Conservation (phyloP, 176 grass and related monocot species). For the Puccinellia tenuiflora region DNA sequence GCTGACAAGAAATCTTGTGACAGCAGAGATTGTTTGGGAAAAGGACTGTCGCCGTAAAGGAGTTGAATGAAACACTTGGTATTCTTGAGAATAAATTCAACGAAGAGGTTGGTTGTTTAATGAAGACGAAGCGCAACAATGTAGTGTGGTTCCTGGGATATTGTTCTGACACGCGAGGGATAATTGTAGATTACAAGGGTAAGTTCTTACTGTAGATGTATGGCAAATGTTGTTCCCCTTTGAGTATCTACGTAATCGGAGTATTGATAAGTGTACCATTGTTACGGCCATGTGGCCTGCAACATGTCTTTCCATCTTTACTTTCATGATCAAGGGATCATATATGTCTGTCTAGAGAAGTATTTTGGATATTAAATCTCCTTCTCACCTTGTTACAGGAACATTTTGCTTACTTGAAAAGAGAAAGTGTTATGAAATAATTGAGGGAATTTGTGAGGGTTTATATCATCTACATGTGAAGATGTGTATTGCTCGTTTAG, state of each 20-base stretch:
- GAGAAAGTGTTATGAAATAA: neutral
- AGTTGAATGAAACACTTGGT: neutral
- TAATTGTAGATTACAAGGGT: neutral
- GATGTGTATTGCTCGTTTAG: neutral
- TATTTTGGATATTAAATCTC: neutral
- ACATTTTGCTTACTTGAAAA: neutral
- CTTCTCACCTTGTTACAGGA: neutral
- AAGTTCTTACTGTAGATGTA: neutral
- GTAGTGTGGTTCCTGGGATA: neutral
- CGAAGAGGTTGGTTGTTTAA: neutral
- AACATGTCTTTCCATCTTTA: neutral
- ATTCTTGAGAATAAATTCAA: neutral
- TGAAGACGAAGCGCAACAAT: neutral
- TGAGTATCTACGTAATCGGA: neutral
- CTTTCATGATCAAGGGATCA: neutral
- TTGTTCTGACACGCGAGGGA: neutral
- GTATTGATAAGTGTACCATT: neutral
- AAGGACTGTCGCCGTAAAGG: neutral
- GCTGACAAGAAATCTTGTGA: neutral
- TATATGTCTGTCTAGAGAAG: neutral
- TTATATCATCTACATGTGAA: neutral
- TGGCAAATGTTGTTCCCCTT: neutral
- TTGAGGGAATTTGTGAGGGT: neutral
- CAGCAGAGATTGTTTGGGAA: neutral
- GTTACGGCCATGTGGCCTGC: neutral